Evolutionary conservation across 768 basidiomycete species (phyloP).

Genomic region (Tricholoma saponaceum): DNA sequence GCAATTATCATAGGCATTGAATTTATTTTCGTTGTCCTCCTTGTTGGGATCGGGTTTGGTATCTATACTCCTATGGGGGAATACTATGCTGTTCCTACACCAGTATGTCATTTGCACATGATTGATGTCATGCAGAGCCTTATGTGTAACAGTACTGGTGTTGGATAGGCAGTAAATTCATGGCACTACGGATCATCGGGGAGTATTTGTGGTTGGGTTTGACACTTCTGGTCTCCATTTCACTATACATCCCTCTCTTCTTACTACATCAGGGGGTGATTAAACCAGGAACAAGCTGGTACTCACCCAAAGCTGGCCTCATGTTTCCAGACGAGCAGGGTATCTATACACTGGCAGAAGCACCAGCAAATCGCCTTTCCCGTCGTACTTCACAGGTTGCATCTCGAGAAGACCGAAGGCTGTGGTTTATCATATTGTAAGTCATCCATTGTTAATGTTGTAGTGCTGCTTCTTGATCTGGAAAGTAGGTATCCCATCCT

Average conservation of each 20-base stretch:
- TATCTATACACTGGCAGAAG: not conserved
- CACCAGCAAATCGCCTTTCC: too few relatives aligned
- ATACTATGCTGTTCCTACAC: conserved; percentile 29
- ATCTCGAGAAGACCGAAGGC: not conserved
- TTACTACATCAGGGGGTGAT: not conserved
- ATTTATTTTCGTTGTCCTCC: conserved; percentile 32
- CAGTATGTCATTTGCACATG: conserved; percentile 20
- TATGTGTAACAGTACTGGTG: conserved; percentile 32
- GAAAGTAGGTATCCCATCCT: not conserved
- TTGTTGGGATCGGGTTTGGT: conserved; percentile 26
- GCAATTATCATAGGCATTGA: conserved; percentile 20
- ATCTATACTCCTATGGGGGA: conserved; percentile 13
- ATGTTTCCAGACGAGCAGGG: too few relatives aligned
- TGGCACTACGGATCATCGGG: conserved; percentile 28
- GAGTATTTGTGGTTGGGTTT: conserved; percentile 45
- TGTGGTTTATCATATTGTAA: not conserved
- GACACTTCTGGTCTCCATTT: conserved; percentile 28
- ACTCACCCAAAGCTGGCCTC: not conserved
- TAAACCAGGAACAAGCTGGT: not conserved
- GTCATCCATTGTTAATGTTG: not conserved
- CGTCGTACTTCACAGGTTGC: too few relatives aligned
- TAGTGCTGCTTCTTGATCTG: not conserved
- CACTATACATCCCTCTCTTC: conserved; percentile 20
- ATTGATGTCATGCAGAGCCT: not conserved
- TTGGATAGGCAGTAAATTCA: conserved; percentile 33